Conservation (phyloP, 345 rosid genomes). For the sweet orange (Citrus sinensis) region DVS_A1.0 CM039169.1:5988501-5989000, state of each 20-base stretch:
- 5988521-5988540: neutral
- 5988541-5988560: neutral
- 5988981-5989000: neutral
- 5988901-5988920: constrained; percentile 41
- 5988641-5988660: neutral
- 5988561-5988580: neutral
- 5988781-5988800: neutral
- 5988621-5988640: neutral
- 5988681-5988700: neutral
- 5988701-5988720: neutral
- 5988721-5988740: neutral
- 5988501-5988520: neutral
- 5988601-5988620: neutral
- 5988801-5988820: neutral
- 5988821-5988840: neutral
- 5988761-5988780: neutral
- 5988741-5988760: no score
- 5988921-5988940: constrained; percentile 75
- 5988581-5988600: neutral
- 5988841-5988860: constrained; percentile 36
- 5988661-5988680: neutral
- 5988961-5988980: neutral
- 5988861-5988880: constrained; percentile 83
- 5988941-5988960: constrained; percentile 30
- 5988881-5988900: constrained; percentile 72